These are phyloP conservation scores for Termitomyces sp. DNA, from an alignment of 1,284 basidiomycete genomes.

Conservation along the genomic window DNA sequence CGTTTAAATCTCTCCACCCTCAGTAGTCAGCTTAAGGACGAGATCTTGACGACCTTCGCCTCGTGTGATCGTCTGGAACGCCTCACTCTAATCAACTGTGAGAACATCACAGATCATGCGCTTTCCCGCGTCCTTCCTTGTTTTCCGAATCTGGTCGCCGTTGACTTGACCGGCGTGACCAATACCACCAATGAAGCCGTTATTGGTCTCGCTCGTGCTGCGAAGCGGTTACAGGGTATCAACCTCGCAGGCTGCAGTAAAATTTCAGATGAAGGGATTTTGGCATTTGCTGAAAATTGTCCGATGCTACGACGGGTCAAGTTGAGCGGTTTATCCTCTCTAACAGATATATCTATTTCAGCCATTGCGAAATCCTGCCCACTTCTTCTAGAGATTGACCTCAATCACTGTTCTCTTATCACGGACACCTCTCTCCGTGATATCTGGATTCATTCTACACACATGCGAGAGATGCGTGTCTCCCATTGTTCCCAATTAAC, in stretches of 20 bases:
- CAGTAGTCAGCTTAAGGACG: slow-evolving; percentile 70
- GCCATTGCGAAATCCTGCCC: slow-evolving; percentile 81
- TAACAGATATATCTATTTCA: slow-evolving; percentile 81
- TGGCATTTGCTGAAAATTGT: slow-evolving; percentile 73
- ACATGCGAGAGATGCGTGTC: slow-evolving; percentile 90
- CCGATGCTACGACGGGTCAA: slow-evolving; percentile 85
- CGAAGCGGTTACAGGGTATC: slow-evolving; percentile 84
- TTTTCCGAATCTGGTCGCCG: slow-evolving; percentile 78
- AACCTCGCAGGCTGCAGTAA: slow-evolving; percentile 85
- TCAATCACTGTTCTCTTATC: slow-evolving; percentile 79
- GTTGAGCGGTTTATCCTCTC: slow-evolving; percentile 67
- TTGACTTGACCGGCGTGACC: slow-evolving; percentile 80
- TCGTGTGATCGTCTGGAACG: slow-evolving; percentile 86
- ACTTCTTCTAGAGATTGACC: slow-evolving; percentile 89
- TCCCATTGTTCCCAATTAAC: slow-evolving; percentile 78
- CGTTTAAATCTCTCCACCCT: slow-evolving; percentile 87
- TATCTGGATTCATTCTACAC: slow-evolving; percentile 75
- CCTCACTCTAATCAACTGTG: slow-evolving; percentile 86
- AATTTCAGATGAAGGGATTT: slow-evolving; percentile 76
- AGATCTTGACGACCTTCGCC: slow-evolving; percentile 70
- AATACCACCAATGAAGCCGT: slow-evolving; percentile 72
- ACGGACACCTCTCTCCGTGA: slow-evolving; percentile 78
- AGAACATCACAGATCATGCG: slow-evolving; percentile 62
- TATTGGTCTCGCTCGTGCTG: slow-evolving; percentile 63
- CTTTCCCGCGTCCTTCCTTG: slow-evolving; percentile 66